A percentile compares a stretch with the other conserved stretches of the same genome.
phyloP scores from a whole-genome alignment of 306 rosid genomes.

The Lotus japonicus region DNA sequence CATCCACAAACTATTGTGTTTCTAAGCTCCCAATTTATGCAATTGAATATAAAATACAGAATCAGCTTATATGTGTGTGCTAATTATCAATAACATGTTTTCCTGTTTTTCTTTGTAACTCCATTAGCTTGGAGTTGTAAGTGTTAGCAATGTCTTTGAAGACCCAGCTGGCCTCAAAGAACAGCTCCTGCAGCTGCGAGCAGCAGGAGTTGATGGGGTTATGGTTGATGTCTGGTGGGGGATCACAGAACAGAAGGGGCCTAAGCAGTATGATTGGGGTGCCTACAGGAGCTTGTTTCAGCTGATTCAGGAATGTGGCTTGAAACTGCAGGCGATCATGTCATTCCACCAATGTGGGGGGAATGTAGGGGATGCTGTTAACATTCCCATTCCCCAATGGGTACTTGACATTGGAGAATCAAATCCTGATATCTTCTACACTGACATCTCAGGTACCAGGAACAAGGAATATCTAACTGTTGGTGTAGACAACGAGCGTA shows the following conservation, averaged over 20 bases:
- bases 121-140: constrained; percentile 58
- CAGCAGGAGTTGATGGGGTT: constrained; percentile 69
- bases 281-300: constrained; percentile 67
- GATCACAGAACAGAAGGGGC: constrained; percentile 58
- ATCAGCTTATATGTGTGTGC: background rate
- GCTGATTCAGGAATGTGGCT: constrained; percentile 45
- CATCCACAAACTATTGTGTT: background rate
- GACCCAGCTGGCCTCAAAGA: constrained; percentile 38
- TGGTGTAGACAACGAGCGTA: constrained; percentile 59
- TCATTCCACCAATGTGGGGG: constrained; percentile 94
- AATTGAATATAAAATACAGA: background rate
- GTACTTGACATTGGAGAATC: constrained; percentile 60
- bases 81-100: background rate
- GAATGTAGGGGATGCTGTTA: constrained; percentile 65
- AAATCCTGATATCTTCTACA: constrained; percentile 65
- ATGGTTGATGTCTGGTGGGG: constrained; percentile 99
- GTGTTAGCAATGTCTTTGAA: constrained; percentile 44
- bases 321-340: constrained; percentile 79
- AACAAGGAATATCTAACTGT: constrained; percentile 56
- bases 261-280: constrained; percentile 63
- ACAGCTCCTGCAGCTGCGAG: constrained; percentile 44
- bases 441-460: constrained; percentile 52
- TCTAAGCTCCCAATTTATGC: background rate
- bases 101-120: background rate
- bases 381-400: constrained; percentile 72